These are phyloP conservation scores for Phytophthora rubi DNA, from an alignment of 352 stramenopile genomes.

Conservation along the genomic window DNA sequence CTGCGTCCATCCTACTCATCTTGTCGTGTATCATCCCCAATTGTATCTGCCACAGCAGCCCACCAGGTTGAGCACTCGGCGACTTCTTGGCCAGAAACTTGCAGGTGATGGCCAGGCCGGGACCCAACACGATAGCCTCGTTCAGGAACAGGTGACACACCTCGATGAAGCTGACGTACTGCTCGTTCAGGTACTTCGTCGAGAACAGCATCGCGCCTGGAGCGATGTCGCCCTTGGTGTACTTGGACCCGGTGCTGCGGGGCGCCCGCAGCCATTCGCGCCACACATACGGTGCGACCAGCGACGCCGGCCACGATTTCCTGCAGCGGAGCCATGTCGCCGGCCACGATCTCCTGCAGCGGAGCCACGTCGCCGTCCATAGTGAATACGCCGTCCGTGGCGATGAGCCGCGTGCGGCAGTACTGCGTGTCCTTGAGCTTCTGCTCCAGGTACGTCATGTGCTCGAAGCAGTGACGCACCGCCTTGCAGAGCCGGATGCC, in stretches of 20 bases:
- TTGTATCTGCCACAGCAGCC: too few species aligned
- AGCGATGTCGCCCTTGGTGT: slow-evolving; percentile 55
- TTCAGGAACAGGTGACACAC: slow-evolving; percentile 94
- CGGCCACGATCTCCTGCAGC: slow-evolving; percentile 88
- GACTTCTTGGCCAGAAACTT: too few species aligned
- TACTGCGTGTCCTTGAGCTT: slow-evolving; percentile 92
- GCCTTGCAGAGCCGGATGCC: slow-evolving; percentile 94
- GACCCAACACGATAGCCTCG: too few species aligned
- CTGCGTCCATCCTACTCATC: too few species aligned
- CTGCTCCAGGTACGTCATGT: slow-evolving; percentile 90
- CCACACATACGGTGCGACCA: too few species aligned
- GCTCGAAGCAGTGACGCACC: slow-evolving; percentile 92
- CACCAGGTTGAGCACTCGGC: too few species aligned
- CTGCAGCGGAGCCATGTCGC: slow-evolving; percentile 91
- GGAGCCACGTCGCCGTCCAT: slow-evolving; percentile 96
- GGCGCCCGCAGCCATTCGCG: too few species aligned
- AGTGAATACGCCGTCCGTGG: slow-evolving; percentile 94
- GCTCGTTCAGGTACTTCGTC: slow-evolving; percentile 87
- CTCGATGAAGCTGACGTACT: slow-evolving; percentile 79
- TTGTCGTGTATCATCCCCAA: too few species aligned
- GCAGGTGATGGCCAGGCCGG: too few species aligned
- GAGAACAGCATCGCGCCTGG: slow-evolving; percentile 80
- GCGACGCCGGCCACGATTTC: slow-evolving; percentile 71
- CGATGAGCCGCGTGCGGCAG: slow-evolving; percentile 90
- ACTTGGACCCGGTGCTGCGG: slow-evolving; percentile 39